Evolutionary conservation across 768 basidiomycete genomes (phyloP), one percentile per base, ranked within the genome.

Genomic region (Termitomyces sp.): DNA sequence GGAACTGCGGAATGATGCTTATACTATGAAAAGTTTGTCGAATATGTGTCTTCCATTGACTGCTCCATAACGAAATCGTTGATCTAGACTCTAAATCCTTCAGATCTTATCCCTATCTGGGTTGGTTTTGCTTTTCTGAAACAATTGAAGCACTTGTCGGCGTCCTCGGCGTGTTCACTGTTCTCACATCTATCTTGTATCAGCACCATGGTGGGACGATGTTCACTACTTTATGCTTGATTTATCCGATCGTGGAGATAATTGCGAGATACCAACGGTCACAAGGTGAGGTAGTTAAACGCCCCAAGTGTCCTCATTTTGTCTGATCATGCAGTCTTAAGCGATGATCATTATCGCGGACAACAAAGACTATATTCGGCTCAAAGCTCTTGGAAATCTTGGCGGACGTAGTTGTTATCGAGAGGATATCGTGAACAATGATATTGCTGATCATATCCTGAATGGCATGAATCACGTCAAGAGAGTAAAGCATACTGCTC

Each of bases 361-460:
- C 7, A 55, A 58, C 44, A 30, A 38, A 36, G 54, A 61, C 33
- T 61, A 56, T 53, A n/a, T 58, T 10, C 53, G 57, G 8, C 36
- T 61, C 0, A 40, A 47, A 14, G 48, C 53, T 14, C 38, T 61
- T 12, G 35, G 12, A 2, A 0, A 42, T 8, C 53, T 8, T 53
- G 62, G 43, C 65, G 66, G 52, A 42, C 53, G 8, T 0, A 46
- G 10, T 18, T 0, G 59, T 10, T 75, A 70, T 42, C 58, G 71
- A 53, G 68, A 73, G 56, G 76, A 77, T 57, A 68, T 77, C 18
- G n/a, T n/a, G n/a, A n/a, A n/a, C n/a, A n/a, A n/a, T n/a, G 69
- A 72, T 45, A 58, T 79, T 28, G 59, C 64, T 6, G 47, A 56
- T 10, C 70, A 72, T 63, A 69, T 76, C 20, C 50, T 69, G 6